Conservation (phyloP, 2,329 filamentous ascomycete genomes). For the Beauveria australis region DNA sequence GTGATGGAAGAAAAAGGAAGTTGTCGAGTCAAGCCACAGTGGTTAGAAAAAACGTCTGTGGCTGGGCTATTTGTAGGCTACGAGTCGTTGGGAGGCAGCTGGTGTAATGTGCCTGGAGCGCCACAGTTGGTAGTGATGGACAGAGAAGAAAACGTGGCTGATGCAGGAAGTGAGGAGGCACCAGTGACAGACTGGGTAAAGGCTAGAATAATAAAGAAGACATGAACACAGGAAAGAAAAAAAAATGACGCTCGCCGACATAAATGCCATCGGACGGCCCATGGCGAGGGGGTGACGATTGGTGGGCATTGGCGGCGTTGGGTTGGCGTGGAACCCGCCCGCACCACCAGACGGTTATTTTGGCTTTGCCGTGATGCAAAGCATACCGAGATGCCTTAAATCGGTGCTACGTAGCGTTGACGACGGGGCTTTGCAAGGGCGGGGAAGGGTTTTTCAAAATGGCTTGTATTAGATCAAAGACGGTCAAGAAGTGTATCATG, state of each 20-base stretch:
- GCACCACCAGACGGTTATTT: background rate
- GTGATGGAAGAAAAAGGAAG: background rate
- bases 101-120: background rate
- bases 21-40: background rate
- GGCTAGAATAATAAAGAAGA: background rate
- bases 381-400: background rate
- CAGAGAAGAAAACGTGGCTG: background rate
- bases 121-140: background rate
- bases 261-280: too few species aligned
- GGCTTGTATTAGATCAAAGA: background rate
- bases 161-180: background rate
- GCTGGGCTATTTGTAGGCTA: constrained; percentile 8
- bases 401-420: background rate
- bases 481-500: too few species aligned
- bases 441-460: background rate
- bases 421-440: background rate
- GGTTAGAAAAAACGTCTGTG: background rate
- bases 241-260: background rate
- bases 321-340: constrained; percentile 1
- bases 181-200: background rate
- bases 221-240: background rate
- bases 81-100: background rate
- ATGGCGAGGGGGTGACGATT: constrained; percentile 4
- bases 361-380: background rate
- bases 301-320: constrained; percentile 1